Conservation (phyloP, 2,329 filamentous ascomycete genomes). For the Exophiala alcalophila region DNA sequence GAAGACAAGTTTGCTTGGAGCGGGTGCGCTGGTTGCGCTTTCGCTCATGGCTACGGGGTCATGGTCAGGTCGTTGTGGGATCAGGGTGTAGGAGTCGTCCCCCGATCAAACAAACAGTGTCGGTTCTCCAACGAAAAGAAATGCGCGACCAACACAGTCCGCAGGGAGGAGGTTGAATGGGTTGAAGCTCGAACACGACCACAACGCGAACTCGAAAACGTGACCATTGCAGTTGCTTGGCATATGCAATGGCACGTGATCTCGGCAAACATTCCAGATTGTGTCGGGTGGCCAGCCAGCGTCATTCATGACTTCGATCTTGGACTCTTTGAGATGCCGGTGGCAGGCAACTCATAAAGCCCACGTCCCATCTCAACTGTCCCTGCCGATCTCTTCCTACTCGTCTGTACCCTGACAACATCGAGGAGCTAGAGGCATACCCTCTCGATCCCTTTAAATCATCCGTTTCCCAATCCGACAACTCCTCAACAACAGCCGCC, state of each 20-base stretch:
- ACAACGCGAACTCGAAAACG: too few species aligned
- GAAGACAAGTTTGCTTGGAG: slow-evolving; percentile 63
- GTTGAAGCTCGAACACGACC: not conserved
- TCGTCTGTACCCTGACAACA: not conserved
- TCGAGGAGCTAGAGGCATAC: not conserved
- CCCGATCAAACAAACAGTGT: too few species aligned
- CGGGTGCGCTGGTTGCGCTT: slow-evolving; percentile 11
- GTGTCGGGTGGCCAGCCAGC: slow-evolving; percentile 1
- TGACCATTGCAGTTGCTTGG: too few species aligned
- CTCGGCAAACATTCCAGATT: slow-evolving; percentile 11
- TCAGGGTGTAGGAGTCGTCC: too few species aligned
- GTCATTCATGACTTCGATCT: slow-evolving; percentile 3
- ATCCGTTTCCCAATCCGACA: not conserved
- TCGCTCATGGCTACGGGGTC: slow-evolving; percentile 11
- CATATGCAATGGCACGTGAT: slow-evolving; percentile 6
- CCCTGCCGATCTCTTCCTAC: slow-evolving; percentile 1
- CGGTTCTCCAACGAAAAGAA: too few species aligned
- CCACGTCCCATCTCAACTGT: slow-evolving; percentile 1
- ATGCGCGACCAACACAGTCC: too few species aligned
- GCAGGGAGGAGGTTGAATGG: not conserved
- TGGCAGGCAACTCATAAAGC: slow-evolving; percentile 4
- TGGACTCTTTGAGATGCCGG: slow-evolving; percentile 5
- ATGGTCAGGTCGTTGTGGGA: not conserved
- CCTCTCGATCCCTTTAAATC: not conserved
- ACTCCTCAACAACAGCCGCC: not conserved